phyloP scores from a whole-genome alignment of 148 eudicot genomes.

The Gaultheria prostrata region DNA sequence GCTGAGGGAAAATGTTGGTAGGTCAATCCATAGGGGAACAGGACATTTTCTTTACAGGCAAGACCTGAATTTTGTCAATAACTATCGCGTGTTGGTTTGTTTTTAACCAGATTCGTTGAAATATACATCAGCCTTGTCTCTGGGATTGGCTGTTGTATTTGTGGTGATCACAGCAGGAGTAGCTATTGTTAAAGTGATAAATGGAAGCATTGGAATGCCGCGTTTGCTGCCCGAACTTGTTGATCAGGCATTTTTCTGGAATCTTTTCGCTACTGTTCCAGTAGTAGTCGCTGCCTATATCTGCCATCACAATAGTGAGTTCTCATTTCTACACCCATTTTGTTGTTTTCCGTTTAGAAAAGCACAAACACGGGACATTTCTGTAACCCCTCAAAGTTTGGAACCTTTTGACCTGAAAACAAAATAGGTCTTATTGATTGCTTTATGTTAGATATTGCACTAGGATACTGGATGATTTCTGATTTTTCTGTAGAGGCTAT shows the following conservation, averaged over 20 bases:
- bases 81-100: no score
- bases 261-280: constrained; percentile 76
- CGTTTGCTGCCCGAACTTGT: constrained; percentile 57
- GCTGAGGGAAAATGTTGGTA: no score
- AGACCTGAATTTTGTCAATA: no score
- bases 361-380: background rate
- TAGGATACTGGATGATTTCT: no score
- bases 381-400: background rate
- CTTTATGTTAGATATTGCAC: no score
- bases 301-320: constrained; percentile 80
- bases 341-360: background rate
- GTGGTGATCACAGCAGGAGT: constrained; percentile 77
- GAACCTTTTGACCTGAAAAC: background rate
- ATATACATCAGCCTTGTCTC: constrained; percentile 84
- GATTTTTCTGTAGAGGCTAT: no score
- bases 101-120: constrained; percentile 63
- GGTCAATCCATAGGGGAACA: no score
- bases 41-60: no score
- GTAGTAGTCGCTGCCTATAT: constrained; percentile 78
- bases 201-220: constrained; percentile 65
- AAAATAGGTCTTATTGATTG: background rate
- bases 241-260: constrained; percentile 78
- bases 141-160: constrained; percentile 77
- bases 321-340: background rate
- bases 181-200: constrained; percentile 47